Percentiles rank a stretch among this genome's conserved stretches.
These are phyloP conservation scores for Fusarium penzigii DNA, from an alignment of 2,329 filamentous ascomycete genomes.

Conservation along the genomic window DNA sequence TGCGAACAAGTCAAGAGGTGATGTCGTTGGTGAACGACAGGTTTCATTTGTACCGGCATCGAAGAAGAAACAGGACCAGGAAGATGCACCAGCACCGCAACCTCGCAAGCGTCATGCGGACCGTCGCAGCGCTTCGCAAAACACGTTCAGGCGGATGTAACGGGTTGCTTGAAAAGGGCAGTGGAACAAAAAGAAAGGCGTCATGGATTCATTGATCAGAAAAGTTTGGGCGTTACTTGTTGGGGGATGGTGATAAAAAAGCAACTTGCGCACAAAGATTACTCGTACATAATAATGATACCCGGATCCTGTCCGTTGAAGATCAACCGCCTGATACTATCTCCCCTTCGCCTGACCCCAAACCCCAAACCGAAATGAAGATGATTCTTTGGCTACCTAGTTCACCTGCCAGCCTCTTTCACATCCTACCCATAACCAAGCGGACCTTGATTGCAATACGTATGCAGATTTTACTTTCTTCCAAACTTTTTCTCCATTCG, in stretches of 20 bases:
- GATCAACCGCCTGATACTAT: constrained; percentile 13
- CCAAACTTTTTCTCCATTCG: constrained; percentile 32
- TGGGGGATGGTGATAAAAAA: constrained; percentile 24
- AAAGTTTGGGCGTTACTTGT: constrained; percentile 27
- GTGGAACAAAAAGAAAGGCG: constrained; percentile 18
- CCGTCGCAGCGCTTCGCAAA: constrained; percentile 73
- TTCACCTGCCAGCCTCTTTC: too few species aligned
- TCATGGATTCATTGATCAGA: constrained; percentile 23
- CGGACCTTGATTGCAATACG: not conserved
- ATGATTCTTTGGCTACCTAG: too few species aligned
- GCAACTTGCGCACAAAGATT: constrained; percentile 25
- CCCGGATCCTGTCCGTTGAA: constrained; percentile 31
- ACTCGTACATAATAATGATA: constrained; percentile 34
- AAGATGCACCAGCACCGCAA: constrained; percentile 27
- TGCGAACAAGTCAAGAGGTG: constrained; percentile 46
- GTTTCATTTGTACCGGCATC: constrained; percentile 72
- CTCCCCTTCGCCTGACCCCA: constrained; percentile 3
- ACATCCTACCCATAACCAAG: too few species aligned
- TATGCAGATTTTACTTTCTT: constrained; percentile 11
- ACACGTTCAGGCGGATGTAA: constrained; percentile 71
- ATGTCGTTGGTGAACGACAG: constrained; percentile 63
- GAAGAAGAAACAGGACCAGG: constrained; percentile 46
- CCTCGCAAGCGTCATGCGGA: constrained; percentile 38
- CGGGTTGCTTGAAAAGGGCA: constrained; percentile 17
- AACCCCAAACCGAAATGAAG: not conserved